These are phyloP conservation scores for Adansonia gregorii DNA, from an alignment of 441 rosid species.

Conservation along the genomic window DNA sequence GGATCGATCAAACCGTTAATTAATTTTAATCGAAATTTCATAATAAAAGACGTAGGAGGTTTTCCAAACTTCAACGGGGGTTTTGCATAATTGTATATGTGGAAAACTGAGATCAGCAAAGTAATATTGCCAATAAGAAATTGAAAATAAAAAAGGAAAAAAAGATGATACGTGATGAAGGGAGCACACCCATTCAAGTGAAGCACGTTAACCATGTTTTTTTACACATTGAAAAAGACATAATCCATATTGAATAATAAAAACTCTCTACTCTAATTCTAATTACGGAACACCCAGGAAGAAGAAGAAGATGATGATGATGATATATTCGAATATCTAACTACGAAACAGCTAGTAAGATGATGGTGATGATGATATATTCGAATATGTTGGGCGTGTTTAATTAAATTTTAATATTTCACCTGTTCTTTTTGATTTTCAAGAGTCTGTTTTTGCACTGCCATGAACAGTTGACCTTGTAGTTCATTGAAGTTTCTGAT, in stretches of 20 bases:
- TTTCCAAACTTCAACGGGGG: background rate
- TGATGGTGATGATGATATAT: background rate
- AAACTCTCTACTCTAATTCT: background rate
- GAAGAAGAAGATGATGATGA: too few relatives aligned
- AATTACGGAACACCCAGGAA: background rate
- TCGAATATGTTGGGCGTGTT: background rate
- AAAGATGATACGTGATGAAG: conserved; percentile 29
- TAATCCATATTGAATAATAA: background rate
- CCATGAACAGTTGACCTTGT: conserved; percentile 60
- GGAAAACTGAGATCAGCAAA: conserved; percentile 13
- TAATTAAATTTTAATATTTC: background rate
- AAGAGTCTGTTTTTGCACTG: conserved; percentile 59
- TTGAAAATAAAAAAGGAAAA: conserved; percentile 25
- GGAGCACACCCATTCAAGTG: conserved; percentile 35
- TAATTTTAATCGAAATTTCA: background rate
- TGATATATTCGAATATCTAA: too few relatives aligned
- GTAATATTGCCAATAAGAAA: conserved; percentile 15
- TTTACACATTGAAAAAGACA: background rate
- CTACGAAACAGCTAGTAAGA: background rate
- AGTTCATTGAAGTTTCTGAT: conserved; percentile 55
- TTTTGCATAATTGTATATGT: background rate
- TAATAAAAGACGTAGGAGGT: background rate
- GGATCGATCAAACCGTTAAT: background rate
- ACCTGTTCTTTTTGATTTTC: conserved; percentile 51
- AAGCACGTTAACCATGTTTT: conserved; percentile 40